Evolutionary conservation across 2,329 filamentous ascomycete species (phyloP).

Genomic region (Truncatella angustata): DNA sequence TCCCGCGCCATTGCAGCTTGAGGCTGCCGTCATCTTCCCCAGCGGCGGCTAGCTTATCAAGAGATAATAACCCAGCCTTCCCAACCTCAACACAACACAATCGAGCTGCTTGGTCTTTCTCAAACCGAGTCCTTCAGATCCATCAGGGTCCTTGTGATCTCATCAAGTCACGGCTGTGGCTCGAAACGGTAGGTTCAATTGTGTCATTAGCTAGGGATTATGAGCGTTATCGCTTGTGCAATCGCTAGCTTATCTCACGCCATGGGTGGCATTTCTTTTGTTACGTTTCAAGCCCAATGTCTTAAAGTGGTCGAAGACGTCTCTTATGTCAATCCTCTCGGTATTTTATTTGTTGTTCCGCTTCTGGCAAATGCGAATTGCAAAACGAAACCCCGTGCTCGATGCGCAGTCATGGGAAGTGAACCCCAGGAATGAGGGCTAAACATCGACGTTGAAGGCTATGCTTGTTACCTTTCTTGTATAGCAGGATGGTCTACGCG

Average conservation of each 20-base stretch:
- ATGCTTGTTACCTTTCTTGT: slow-evolving; percentile 12
- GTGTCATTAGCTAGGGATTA: background rate
- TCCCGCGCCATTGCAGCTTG: too few species aligned
- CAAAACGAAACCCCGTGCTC: too few species aligned
- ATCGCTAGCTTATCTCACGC: slow-evolving; percentile 21
- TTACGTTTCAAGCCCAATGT: background rate
- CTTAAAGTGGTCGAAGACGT: background rate
- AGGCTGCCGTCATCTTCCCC: too few species aligned
- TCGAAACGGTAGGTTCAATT: slow-evolving; percentile 18
- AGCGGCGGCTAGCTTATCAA: too few species aligned
- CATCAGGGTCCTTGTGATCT: too few species aligned
- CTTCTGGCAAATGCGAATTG: too few species aligned
- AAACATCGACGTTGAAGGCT: background rate
- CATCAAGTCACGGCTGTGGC: slow-evolving; percentile 7
- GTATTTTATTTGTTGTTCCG: background rate
- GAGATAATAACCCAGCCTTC: too few species aligned
- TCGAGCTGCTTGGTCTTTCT: background rate
- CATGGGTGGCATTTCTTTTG: slow-evolving; percentile 7
- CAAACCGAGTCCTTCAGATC: background rate
- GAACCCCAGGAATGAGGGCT: too few species aligned
- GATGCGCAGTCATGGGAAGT: too few species aligned
- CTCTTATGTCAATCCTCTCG: background rate
- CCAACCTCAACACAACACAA: background rate
- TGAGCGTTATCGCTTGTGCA: slow-evolving; percentile 21
- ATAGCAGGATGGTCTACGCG: slow-evolving; percentile 17